phyloP scores from a whole-genome alignment of 2,329 filamentous ascomycete species.

The Cordyceps tenuipes region DNA sequence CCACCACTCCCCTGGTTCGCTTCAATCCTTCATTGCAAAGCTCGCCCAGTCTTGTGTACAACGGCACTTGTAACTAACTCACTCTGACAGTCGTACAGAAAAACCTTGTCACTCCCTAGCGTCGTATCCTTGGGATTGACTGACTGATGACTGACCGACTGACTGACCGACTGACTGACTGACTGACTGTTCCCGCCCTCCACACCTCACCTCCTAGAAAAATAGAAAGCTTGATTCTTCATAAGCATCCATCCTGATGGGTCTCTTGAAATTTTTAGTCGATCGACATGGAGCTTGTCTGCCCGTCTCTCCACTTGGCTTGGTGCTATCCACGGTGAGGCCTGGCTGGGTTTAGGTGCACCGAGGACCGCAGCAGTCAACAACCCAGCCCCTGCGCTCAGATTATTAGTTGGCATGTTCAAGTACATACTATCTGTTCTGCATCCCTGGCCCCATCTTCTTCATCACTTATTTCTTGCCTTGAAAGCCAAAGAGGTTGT shows the following conservation, averaged over 20 bases:
- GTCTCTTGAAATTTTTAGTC: background rate
- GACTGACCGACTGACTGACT: background rate
- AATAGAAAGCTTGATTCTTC: constrained; percentile 3
- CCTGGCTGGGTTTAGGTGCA: background rate
- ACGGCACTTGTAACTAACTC: no score
- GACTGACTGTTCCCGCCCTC: background rate
- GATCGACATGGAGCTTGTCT: background rate
- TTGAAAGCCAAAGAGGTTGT: constrained; percentile 1
- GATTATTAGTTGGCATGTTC: background rate
- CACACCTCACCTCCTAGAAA: background rate
- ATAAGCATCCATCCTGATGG: background rate
- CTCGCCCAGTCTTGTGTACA: no score
- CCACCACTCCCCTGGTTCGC: background rate
- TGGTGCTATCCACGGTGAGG: background rate
- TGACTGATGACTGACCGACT: background rate
- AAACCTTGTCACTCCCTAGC: background rate
- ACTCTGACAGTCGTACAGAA: background rate
- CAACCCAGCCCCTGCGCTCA: background rate
- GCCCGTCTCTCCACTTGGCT: constrained; percentile 8
- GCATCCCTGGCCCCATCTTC: background rate
- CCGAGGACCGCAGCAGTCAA: constrained; percentile 8
- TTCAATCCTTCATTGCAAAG: background rate
- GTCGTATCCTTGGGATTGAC: background rate
- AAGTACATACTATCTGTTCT: background rate
- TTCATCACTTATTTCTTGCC: background rate